These are phyloP conservation scores for Malassezia equina DNA, from an alignment of 1,284 basidiomycete genomes.

Conservation along the genomic window DNA sequence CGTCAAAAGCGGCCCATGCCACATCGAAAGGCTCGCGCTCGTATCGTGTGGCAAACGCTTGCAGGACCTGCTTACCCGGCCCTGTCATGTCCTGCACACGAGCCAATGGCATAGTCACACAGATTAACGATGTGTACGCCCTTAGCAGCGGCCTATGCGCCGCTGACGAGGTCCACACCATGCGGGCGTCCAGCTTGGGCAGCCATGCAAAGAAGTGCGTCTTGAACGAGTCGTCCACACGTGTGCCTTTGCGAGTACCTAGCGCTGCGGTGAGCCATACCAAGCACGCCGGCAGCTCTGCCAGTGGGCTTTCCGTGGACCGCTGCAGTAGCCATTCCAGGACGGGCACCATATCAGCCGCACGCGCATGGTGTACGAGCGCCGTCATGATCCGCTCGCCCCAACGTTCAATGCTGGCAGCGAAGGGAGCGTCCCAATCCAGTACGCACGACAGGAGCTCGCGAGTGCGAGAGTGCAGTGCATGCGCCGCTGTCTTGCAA, in stretches of 20 bases:
- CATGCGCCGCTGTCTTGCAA: conserved; percentile 20
- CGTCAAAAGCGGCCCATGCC: conserved; percentile 30
- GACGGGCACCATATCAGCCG: conserved; percentile 24
- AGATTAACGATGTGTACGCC: conserved; percentile 20
- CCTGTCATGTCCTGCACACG: conserved; percentile 43
- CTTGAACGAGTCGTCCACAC: conserved; percentile 29
- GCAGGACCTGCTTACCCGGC: conserved; percentile 15
- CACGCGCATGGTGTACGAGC: conserved; percentile 35
- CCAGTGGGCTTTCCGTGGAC: background rate
- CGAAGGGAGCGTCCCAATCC: background rate
- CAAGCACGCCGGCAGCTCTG: conserved; percentile 18
- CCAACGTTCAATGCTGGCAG: background rate
- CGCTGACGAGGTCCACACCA: background rate
- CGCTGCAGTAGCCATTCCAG: conserved; percentile 20
- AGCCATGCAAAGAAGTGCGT: conserved; percentile 27
- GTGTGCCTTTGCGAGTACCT: conserved; percentile 39
- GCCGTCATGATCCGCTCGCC: conserved; percentile 33
- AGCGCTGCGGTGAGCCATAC: conserved; percentile 31
- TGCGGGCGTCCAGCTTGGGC: conserved; percentile 14
- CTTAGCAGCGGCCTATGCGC: background rate
- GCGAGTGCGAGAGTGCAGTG: conserved; percentile 10
- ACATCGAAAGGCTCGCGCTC: background rate
- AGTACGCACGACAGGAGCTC: conserved; percentile 2
- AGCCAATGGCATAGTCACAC: conserved; percentile 30
- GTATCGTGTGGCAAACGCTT: conserved; percentile 17